A percentile compares a stretch with the other conserved stretches of the same genome.
These are phyloP conservation scores for Pichia cabralensis DNA, from an alignment of 805 yeast genomes.

Conservation along the genomic window DNA sequence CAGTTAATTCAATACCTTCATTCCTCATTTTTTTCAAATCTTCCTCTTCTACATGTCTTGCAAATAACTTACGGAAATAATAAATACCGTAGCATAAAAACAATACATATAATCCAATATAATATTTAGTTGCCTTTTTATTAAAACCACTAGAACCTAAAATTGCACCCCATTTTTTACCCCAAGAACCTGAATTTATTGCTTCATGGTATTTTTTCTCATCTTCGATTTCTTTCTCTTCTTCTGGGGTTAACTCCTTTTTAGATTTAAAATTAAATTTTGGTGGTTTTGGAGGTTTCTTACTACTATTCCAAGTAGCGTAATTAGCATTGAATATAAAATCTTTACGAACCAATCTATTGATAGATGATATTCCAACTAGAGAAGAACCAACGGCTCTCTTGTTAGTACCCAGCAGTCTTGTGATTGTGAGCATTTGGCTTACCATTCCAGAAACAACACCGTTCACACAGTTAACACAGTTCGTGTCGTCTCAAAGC, in stretches of 20 bases:
- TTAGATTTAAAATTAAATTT: conserved; percentile 22
- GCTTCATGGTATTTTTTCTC: conserved; percentile 24
- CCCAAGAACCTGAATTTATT: conserved; percentile 24
- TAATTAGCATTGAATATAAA: too few species aligned
- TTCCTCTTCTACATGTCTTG: conserved; percentile 51
- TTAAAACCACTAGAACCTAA: conserved; percentile 47
- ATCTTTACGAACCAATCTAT: too few species aligned
- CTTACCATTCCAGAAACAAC: too few species aligned
- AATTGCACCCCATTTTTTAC: conserved; percentile 42
- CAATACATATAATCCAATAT: conserved; percentile 48
- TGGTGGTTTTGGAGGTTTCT: conserved; percentile 15
- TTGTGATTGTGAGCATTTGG: too few species aligned
- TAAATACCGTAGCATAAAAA: conserved; percentile 50
- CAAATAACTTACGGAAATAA: conserved; percentile 57
- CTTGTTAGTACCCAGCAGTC: too few species aligned
- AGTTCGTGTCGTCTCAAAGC: too few species aligned
- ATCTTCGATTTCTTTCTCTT: conserved; percentile 21
- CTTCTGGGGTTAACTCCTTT: conserved; percentile 21
- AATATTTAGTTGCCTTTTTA: conserved; percentile 52
- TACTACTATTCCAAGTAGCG: too few species aligned
- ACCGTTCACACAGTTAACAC: too few species aligned
- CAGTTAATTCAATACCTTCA: conserved; percentile 34
- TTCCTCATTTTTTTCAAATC: conserved; percentile 22
- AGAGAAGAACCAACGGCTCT: too few species aligned
- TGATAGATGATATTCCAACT: too few species aligned